Percentiles rank a stretch among this genome's conserved stretches.
These are phyloP conservation scores for Stagonosporopsis vannaccii DNA, from an alignment of 2,329 filamentous ascomycete species.

Conservation along the genomic window DNA sequence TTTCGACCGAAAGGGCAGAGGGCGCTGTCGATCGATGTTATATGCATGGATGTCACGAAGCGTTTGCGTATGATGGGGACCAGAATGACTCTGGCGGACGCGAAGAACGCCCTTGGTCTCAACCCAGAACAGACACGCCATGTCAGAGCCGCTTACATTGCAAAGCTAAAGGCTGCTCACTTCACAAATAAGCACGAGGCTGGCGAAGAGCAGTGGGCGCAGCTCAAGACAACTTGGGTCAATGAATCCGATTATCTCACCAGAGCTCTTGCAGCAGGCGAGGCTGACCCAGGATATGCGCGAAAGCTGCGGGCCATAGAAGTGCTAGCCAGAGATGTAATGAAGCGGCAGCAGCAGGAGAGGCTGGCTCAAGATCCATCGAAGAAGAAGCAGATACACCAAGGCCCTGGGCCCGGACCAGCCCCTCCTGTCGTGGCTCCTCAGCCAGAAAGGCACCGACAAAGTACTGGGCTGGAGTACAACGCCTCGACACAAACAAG, in stretches of 20 bases:
- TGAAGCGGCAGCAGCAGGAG: slow-evolving; percentile 77
- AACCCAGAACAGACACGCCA: slow-evolving; percentile 73
- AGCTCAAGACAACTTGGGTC: slow-evolving; percentile 74
- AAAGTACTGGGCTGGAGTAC: slow-evolving; percentile 7
- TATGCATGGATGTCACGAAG: slow-evolving; percentile 84
- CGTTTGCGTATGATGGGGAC: slow-evolving; percentile 71
- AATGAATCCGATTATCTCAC: slow-evolving; percentile 63
- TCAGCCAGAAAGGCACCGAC: slow-evolving; percentile 40
- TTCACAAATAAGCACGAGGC: slow-evolving; percentile 78
- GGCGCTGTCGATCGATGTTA: slow-evolving; percentile 75
- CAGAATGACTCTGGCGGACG: slow-evolving; percentile 75
- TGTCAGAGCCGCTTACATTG: slow-evolving; percentile 70
- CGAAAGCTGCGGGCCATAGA: slow-evolving; percentile 72
- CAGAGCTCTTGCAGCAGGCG: slow-evolving; percentile 60
- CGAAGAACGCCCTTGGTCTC: slow-evolving; percentile 74
- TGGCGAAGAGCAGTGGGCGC: slow-evolving; percentile 73
- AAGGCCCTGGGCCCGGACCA: slow-evolving; percentile 54
- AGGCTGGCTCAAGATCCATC: slow-evolving; percentile 63
- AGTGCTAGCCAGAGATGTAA: slow-evolving; percentile 75
- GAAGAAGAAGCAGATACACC: slow-evolving; percentile 51
- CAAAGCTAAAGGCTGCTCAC: slow-evolving; percentile 68
- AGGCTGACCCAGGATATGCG: slow-evolving; percentile 60
- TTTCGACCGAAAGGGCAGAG: slow-evolving; percentile 61
- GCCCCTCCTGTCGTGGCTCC: slow-evolving; percentile 39
- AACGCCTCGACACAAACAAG: slow-evolving; percentile 12